Evolutionary conservation across 2,329 filamentous ascomycete genomes (phyloP), one percentile per base, ranked within the genome.

Genomic region (Cladorrhinum sp.): DNA sequence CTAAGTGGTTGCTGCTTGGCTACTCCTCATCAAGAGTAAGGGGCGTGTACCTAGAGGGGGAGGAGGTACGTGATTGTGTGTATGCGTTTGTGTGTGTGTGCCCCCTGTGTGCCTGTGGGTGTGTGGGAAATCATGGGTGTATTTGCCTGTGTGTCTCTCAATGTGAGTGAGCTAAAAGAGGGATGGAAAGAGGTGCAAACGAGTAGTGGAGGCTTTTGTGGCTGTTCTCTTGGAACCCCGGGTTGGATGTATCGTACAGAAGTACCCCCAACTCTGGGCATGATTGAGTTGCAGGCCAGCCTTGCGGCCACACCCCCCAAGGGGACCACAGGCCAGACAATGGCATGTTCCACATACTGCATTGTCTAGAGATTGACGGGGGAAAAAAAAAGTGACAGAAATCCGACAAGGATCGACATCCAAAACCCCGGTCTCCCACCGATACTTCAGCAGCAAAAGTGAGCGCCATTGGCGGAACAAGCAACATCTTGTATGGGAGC

Each of bases 121-220:
- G 38, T 27, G 55, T 58, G 53, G 53, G 53, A 41, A 55, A 48
- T 32, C 25, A 50, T 16, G 36, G 51, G 60, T 52, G 57, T 48
- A 41, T 52, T 56, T 54, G 24, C 22, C 52, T 29, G 57, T 60
- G 23, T 3, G n/a, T 50, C 22, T 49, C 50, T 61, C 41, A n/a
- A 25, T 61, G 57, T 63, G 41, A 56, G 52, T 53, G 57, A 59
- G 61, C 63, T 58, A 64, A 64, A 62, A 53, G 57, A 29, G 58
- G 20, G n/a, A 54, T 51, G 57, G 60, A 58, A 45, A 52, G 23
- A 54, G 29, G 52, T 57, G 56, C 60, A 64, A 64, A 63, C 64
- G 61, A 49, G 55, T 48, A 49, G 58, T 41, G 23, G 62, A 54
- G 51, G 51, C 45, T 55, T 62, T 58, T 63, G 59, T 64, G 62